These are phyloP conservation scores for Tetrahymena malaccensis DNA, from an alignment of 73 alveolate genomes.

Conservation along the genomic window DNA sequence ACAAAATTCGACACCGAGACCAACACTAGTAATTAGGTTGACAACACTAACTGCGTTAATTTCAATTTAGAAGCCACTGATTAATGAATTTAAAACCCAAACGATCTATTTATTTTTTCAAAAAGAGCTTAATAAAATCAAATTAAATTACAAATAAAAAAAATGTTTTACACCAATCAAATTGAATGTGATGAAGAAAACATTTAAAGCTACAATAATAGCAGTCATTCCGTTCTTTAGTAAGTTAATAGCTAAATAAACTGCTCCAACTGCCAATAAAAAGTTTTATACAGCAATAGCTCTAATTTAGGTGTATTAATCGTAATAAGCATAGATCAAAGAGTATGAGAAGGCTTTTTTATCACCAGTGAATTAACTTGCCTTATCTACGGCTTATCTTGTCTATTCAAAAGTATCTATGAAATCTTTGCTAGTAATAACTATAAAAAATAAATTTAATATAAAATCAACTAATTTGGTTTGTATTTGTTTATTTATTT, in stretches of 20 bases:
- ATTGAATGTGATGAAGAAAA: conserved; percentile 72
- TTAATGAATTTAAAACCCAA: conserved; percentile 57
- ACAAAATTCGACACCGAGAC: conserved; percentile 90
- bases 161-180: conserved; percentile 75
- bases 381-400: conserved; percentile 67
- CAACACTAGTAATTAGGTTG: conserved; percentile 78
- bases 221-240: conserved; percentile 65
- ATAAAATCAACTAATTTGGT: background rate
- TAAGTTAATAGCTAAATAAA: conserved; percentile 72
- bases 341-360: conserved; percentile 84
- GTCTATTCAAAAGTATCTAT: conserved; percentile 64
- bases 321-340: conserved; percentile 84
- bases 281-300: conserved; percentile 80
- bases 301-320: conserved; percentile 82
- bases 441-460: background rate
- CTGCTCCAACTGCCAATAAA: conserved; percentile 79
- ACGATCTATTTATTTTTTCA: conserved; percentile 60
- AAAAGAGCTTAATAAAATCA: conserved; percentile 48
- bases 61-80: conserved; percentile 78
- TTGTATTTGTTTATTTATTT: conserved; percentile 49
- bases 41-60: conserved; percentile 92
- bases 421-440: background rate
- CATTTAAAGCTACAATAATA: conserved; percentile 65
- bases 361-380: background rate
- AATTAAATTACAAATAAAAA: conserved; percentile 43